Evolutionary conservation across 257 asterid genomes (phyloP), one percentile per base, ranked within the genome.

Genomic region (Linderniella brevidens): DNA sequence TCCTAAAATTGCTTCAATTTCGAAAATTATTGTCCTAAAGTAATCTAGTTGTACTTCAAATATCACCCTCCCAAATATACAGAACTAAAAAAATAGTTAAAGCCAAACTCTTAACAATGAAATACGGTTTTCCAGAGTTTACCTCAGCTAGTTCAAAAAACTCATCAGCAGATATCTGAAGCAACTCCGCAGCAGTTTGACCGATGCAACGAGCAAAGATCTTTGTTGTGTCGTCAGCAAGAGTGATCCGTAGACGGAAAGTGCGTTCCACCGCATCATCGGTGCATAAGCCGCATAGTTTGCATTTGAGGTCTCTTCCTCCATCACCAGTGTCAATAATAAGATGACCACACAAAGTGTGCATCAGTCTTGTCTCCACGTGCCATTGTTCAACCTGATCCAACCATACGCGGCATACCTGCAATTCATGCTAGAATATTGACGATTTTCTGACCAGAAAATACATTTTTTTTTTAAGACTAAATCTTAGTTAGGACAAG

Each of bases 361-460:
- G 95, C 64, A 78, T 52, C 20, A 69, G 68, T 66, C 80, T 74
- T 37, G 81, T 80, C 49, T 75, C 69, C 9, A 88, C 85, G 15
- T 74, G 77, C 44, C 86, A 78, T 37, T 72, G 71, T 17, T 88
- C 92, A 17, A 81, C 55, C 59, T 70, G 90, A 67, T 84, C 79
- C 64, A 84, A 41, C 95, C 94, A 80, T 37, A 88, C 90, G 53
- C 70, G 76, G 56, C 95, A 84, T 38, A 80, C 77, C 98, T 88
- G 79, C 65, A 39, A 49, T 15, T 2, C 8, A 53, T 17, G 20
- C n/a, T 49, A 29, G 36, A 14, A n/a, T 17, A 19, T n/a, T 37
- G 5, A 1, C 52, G 11, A 17, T 9, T 17, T 20, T 3, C 3
- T 11, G 43, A 39, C 13, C 15, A 13, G 15, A 39, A 39, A 39